Percentiles rank a stretch among this genome's conserved stretches.
phyloP scores from a whole-genome alignment of 192 early-diverging fungal genomes.

The Ambispora gerdemannii region DNA sequence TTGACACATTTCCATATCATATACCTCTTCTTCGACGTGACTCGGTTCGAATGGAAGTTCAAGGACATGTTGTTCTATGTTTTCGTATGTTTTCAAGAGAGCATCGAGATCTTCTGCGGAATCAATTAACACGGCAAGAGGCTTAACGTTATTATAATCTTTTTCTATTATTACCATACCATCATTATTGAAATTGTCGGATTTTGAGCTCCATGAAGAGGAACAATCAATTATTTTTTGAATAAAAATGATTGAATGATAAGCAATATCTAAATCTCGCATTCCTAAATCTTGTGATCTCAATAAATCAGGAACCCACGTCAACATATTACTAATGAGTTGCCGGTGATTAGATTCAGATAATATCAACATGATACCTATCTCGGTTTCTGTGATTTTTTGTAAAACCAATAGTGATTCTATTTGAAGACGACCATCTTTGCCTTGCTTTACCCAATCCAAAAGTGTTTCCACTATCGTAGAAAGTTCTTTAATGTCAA shows the following conservation, averaged over 20 bases:
- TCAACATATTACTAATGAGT: slow-evolving; percentile 13
- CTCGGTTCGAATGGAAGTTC: slow-evolving; percentile 22
- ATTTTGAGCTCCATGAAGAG: neutral
- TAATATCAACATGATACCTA: slow-evolving; percentile 17
- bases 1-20: slow-evolving; percentile 9
- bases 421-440: slow-evolving; percentile 15
- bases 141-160: neutral
- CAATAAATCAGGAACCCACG: slow-evolving; percentile 18
- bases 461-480: slow-evolving; percentile 14
- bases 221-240: slow-evolving; percentile 1
- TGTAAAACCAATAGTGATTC: slow-evolving; percentile 14
- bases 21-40: slow-evolving; percentile 14
- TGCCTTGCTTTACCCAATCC: slow-evolving; percentile 15
- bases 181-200: neutral
- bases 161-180: neutral
- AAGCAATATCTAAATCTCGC: slow-evolving; percentile 20
- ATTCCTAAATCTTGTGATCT: slow-evolving; percentile 25
- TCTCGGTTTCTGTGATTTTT: slow-evolving; percentile 25
- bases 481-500: slow-evolving; percentile 7
- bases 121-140: slow-evolving; percentile 18
- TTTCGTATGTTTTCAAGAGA: slow-evolving; percentile 20
- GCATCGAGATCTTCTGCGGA: slow-evolving; percentile 13
- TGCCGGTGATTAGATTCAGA: slow-evolving; percentile 1
- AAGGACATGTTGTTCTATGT: slow-evolving; percentile 24
- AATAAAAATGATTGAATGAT: slow-evolving; percentile 14